Evolutionary conservation across 768 basidiomycete genomes (phyloP), one percentile per base, ranked within the genome.

Genomic region (Xerocomellus intermedius): DNA sequence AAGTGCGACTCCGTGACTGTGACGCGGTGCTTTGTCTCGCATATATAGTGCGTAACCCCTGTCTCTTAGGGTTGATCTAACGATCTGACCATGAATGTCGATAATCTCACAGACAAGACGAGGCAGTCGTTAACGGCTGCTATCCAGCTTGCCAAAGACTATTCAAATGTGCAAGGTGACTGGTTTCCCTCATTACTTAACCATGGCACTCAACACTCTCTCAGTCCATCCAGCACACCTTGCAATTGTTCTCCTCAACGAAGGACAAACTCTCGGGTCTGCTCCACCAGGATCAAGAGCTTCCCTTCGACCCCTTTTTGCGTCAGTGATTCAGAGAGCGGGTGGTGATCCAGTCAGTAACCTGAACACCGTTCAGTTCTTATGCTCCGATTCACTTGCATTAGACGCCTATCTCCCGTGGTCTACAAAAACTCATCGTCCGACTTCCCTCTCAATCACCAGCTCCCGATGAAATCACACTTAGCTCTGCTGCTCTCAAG

Each of bases 221-320:
- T 16, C 62, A 90, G 93, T 94, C 7, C 76, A 87, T 42, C 95
- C 96, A 24, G 84, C 81, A 0, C 96, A 98, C 70, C 70, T 98
- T 13, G 91, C 87, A 0, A 86, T 84, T 38, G 86, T 82, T 4
- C 80, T 98, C 39, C 78, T 96, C 57, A 88, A 91, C 54, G 91
- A 93, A 60, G 75, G 75, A 4, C 69, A 74, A 33, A 69, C 52
- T 10, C 69, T 74, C 5, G 75, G 61, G 1, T 55, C 73, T 26
- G 69, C 75, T 19, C 72, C 77, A 30, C 71, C 73, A 10, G 65
- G 74, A 35, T 41, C 67, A 36, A 41, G 68, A 39, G 51, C 65
- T 13, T 44, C 65, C n/a, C 70, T 73, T 38, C 73, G 76, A 37
- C 84, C 90, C 12, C 77, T 97, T 16, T 91, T 98, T 64, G 74